Evolutionary conservation across 768 basidiomycete species (phyloP).

Genomic region (Cystofilobasidium macerans): DNA sequence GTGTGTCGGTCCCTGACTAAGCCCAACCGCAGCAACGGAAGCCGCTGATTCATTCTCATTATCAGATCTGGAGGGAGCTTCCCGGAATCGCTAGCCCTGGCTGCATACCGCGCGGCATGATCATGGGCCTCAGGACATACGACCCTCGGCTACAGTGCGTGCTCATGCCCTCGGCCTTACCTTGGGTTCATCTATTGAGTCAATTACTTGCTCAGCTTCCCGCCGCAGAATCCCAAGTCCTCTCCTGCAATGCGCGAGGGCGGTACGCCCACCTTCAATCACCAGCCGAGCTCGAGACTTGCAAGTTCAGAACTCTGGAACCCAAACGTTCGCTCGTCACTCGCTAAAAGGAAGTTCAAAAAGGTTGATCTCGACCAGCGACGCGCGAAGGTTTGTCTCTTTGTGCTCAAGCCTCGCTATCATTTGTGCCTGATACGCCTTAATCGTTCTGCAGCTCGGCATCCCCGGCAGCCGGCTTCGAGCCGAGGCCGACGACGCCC

Average conservation of each 20-base stretch:
- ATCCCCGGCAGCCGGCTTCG: slow-evolving; percentile 65
- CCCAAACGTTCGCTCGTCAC: slow-evolving; percentile 40
- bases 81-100: slow-evolving; percentile 53
- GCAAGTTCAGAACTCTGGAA: slow-evolving; percentile 70
- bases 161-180: not conserved
- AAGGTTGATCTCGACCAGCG: slow-evolving; percentile 81
- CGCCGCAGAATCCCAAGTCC: slow-evolving; percentile 61
- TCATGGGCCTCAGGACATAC: slow-evolving; percentile 64
- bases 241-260: slow-evolving; percentile 31
- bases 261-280: slow-evolving; percentile 37
- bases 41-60: not conserved
- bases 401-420: not conserved
- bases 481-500: slow-evolving; percentile 63
- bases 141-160: slow-evolving; percentile 78
- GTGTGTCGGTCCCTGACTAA: slow-evolving; percentile 4
- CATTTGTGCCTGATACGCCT: not conserved
- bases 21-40: too few species aligned
- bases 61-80: slow-evolving; percentile 59
- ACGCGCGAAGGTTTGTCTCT: slow-evolving; percentile 51
- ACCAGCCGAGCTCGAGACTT: slow-evolving; percentile 50
- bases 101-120: slow-evolving; percentile 59
- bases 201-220: slow-evolving; percentile 50
- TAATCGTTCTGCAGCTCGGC: slow-evolving; percentile 45
- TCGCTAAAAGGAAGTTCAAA: slow-evolving; percentile 57
- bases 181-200: not conserved